Percentiles rank a stretch among this genome's conserved stretches.
Conservation (phyloP, 2,329 filamentous ascomycete genomes). For the Raffaelea ambrosiae region DNA sequence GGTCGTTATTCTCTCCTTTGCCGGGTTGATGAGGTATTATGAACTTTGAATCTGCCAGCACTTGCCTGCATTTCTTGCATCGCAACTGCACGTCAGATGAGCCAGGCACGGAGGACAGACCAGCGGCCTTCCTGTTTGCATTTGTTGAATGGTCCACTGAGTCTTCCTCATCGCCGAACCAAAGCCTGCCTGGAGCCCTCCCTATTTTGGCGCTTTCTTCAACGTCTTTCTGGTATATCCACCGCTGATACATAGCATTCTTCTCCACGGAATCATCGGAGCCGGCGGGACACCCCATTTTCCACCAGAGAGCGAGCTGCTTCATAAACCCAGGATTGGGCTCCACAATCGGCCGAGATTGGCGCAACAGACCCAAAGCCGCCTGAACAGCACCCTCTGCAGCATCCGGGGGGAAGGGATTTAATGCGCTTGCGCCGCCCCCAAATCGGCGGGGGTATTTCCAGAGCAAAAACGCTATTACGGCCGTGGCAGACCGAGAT, state of each 20-base stretch:
- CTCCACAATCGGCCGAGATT: constrained; percentile 68
- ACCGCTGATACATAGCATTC: constrained; percentile 72
- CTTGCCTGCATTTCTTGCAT: constrained; percentile 84
- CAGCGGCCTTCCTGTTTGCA: too few relatives aligned
- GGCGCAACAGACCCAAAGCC: constrained; percentile 61
- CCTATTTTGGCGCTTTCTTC: constrained; percentile 57
- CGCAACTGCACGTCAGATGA: constrained; percentile 52
- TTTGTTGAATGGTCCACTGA: constrained; percentile 19
- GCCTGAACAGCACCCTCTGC: constrained; percentile 39
- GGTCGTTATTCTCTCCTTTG: too few relatives aligned
- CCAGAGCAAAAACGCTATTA: constrained; percentile 78
- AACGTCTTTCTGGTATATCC: constrained; percentile 47
- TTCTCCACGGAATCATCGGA: constrained; percentile 46
- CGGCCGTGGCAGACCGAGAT: constrained; percentile 78
- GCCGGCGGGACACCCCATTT: constrained; percentile 68
- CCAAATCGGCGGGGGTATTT: constrained; percentile 48
- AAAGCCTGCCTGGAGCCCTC: constrained; percentile 71
- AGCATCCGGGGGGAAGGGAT: constrained; percentile 27
- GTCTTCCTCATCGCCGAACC: constrained; percentile 72
- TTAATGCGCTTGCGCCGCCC: constrained; percentile 6
- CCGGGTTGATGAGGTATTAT: constrained; percentile 52
- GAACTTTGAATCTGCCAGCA: constrained; percentile 49
- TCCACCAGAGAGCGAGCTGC: constrained; percentile 78
- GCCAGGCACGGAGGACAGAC: too few relatives aligned
- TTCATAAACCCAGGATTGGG: constrained; percentile 89